Evolutionary conservation across 495 filamentous ascomycete genomes (phyloP), one percentile per base, ranked within the genome.

Genomic region (Penicillium coffeae): DNA sequence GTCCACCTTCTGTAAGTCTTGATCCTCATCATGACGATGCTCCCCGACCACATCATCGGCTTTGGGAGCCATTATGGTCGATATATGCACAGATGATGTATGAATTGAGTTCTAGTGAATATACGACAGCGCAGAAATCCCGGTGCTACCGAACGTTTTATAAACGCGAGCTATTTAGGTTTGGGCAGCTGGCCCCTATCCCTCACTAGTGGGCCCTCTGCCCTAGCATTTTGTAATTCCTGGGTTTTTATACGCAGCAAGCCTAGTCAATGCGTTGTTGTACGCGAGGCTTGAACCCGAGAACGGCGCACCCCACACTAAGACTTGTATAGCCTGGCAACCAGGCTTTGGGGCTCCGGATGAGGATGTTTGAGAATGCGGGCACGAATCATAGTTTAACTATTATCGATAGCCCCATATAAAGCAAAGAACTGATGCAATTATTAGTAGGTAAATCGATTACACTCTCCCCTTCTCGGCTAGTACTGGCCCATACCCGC

Each of bases 311-410:
- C 37, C 37, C 37, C 50, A 12, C 6, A 7, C 41, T 37, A 2
- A n/a, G 27, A 19, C 20, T 22, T 33, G 22, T 19, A 10, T 52
- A 7, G 18, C n/a, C 27, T 34, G n/a, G 35, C 8, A 8, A 15
- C 35, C 19, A 36, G 36, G 33, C 30, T 47, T 12, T 13, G 21
- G 40, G 10, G 9, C 8, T 3, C 30, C 19, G 22, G 12, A 21
- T 52, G 42, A 34, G 38, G 27, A 42, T 19, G 19, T 45, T 34
- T 30, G 12, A 41, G 12, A 25, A 49, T 56, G 54, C 54, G 54
- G 54, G 54, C 54, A 56, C 49, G 45, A 56, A 56, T 52, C 37
- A 56, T 25, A 30, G 16, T 21, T 6, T 0, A 0, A 1, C 36
- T n/a, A 13, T 19, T 34, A 25, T 47, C 38, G 39, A 40, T 36